Conservation (phyloP, 164 flowering plant genomes). For the Kingdonia uniflora region DNA sequence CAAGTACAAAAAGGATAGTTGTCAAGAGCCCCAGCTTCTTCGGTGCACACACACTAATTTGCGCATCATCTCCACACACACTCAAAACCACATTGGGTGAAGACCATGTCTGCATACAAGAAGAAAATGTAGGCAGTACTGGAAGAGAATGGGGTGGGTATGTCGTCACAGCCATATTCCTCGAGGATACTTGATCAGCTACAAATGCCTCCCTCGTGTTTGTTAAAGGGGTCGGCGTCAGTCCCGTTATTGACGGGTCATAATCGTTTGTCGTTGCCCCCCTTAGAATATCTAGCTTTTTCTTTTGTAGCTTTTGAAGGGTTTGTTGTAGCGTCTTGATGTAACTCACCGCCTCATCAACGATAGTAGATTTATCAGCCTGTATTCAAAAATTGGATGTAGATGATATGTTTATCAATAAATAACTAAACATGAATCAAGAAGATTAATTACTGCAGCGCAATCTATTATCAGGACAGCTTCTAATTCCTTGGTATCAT, state of each 20-base stretch:
- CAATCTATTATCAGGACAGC: too few species aligned
- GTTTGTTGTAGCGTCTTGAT: constrained; percentile 47
- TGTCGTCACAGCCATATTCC: constrained; percentile 6
- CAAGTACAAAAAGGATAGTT: constrained; percentile 37
- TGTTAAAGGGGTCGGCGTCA: constrained; percentile 8
- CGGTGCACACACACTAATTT: constrained; percentile 46
- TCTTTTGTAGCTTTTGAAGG: constrained; percentile 46
- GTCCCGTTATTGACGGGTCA: constrained; percentile 11
- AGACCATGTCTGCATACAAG: constrained; percentile 52
- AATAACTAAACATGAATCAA: too few species aligned
- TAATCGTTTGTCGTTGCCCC: constrained; percentile 7
- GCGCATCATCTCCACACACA: constrained; percentile 56
- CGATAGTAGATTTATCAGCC: constrained; percentile 86
- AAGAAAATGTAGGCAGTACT: constrained; percentile 16
- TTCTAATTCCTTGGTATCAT: too few species aligned
- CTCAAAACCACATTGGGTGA: constrained; percentile 60
- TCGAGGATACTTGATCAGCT: constrained; percentile 45
- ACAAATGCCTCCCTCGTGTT: constrained; percentile 43
- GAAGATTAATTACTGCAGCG: too few species aligned
- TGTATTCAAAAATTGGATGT: constrained; percentile 9
- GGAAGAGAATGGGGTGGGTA: constrained; percentile 8
- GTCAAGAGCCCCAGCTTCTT: constrained; percentile 48
- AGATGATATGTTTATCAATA: too few species aligned
- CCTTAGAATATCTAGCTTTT: constrained; percentile 44
- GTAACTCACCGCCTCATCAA: constrained; percentile 79